Percentiles rank a stretch among this genome's conserved stretches.
Evolutionary conservation across 1,284 basidiomycete genomes (phyloP).

Genomic region (Dichomitus squalens): DNA sequence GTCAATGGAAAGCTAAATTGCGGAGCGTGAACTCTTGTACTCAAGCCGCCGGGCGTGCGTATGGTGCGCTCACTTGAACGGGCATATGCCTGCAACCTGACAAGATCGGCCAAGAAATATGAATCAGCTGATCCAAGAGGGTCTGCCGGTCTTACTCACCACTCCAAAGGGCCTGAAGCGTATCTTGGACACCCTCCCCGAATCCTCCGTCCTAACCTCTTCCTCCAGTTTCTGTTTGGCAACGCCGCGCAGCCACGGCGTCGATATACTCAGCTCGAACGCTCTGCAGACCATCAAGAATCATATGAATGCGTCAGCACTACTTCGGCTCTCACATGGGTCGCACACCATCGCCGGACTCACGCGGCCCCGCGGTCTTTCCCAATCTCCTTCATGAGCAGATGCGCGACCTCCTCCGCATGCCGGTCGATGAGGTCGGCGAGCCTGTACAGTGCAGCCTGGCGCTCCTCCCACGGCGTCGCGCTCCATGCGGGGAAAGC

Average conservation of each 20-base stretch:
- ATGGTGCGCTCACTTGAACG: constrained; percentile 9
- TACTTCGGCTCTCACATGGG: no score
- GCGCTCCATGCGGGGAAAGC: constrained; percentile 15
- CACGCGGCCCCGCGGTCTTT: constrained; percentile 17
- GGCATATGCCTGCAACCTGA: constrained; percentile 9
- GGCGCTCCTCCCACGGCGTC: constrained; percentile 14
- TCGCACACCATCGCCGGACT: no score
- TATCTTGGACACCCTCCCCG: constrained; percentile 3
- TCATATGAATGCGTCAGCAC: neutral
- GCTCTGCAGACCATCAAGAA: neutral
- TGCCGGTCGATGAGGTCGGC: constrained; percentile 7
- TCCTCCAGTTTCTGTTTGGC: constrained; percentile 11
- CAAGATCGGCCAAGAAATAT: neutral
- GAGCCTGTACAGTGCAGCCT: constrained; percentile 5
- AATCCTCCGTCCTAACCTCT: constrained; percentile 1
- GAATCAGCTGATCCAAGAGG: neutral
- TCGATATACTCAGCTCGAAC: constrained; percentile 5
- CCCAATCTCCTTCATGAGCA: constrained; percentile 18
- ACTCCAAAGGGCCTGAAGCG: constrained; percentile 11
- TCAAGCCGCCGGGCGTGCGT: neutral
- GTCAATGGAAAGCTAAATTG: constrained; percentile 32
- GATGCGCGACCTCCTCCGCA: constrained; percentile 2
- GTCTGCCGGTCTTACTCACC: neutral
- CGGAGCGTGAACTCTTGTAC: neutral
- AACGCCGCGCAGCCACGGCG: constrained; percentile 1